These are phyloP conservation scores for Sordariomycetes sp. DNA, from an alignment of 2,329 filamentous ascomycete genomes.

Conservation along the genomic window DNA sequence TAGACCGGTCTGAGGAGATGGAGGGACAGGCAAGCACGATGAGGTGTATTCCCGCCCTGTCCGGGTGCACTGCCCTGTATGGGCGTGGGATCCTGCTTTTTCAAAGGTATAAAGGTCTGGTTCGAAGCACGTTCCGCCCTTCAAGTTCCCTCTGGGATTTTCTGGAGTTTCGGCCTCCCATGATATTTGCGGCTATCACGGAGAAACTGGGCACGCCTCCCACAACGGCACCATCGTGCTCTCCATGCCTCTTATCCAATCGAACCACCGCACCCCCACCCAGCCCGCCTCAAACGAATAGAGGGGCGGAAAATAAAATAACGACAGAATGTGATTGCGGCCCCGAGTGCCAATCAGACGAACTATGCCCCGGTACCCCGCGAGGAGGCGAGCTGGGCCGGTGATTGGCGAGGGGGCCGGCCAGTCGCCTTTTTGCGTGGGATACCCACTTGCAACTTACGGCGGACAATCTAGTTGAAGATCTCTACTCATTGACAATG, in stretches of 20 bases:
- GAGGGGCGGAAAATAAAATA: neutral
- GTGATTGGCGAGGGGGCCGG: conserved; percentile 8
- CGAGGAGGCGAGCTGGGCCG: conserved; percentile 2
- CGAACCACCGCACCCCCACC: neutral
- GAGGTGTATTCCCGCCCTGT: conserved; percentile 1
- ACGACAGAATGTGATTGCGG: conserved; percentile 5
- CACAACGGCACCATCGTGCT: neutral
- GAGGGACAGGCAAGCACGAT: conserved; percentile 1
- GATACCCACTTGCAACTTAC: neutral
- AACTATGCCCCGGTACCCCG: conserved; percentile 10
- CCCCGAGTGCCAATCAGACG: conserved; percentile 8
- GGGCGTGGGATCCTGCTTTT: neutral
- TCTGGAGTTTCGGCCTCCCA: neutral
- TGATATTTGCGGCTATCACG: neutral
- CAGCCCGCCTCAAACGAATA: neutral
- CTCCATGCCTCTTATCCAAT: neutral
- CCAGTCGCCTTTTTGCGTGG: neutral
- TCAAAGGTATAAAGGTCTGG: conserved; percentile 1
- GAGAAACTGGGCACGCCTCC: neutral
- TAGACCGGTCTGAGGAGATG: conserved; percentile 1
- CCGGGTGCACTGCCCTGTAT: neutral
- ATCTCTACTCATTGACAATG: no score
- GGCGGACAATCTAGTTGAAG: neutral
- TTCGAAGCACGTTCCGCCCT: neutral
- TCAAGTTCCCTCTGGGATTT: neutral